Percentiles rank a stretch among this genome's conserved stretches.
Conservation (phyloP, 1,139 yeast species). For the Saccharomycopsis hybrid region DNA sequence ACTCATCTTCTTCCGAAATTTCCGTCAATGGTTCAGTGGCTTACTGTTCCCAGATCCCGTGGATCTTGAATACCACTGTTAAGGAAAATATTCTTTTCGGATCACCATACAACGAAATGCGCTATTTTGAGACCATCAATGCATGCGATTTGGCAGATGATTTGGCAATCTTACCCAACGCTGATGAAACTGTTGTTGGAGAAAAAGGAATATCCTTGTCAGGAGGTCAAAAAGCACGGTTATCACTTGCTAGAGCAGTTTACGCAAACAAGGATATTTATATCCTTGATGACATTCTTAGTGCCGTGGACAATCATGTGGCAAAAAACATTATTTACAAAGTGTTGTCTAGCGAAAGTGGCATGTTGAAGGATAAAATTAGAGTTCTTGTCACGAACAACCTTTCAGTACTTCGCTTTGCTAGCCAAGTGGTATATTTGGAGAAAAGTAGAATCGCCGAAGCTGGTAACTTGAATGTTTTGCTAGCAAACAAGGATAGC, state of each 20-base stretch:
- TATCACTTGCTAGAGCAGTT: slow-evolving; percentile 81
- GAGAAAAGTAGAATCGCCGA: slow-evolving; percentile 1
- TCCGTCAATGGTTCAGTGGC: slow-evolving; percentile 57
- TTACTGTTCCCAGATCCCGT: slow-evolving; percentile 74
- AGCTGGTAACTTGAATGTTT: too few relatives aligned
- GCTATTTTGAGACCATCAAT: slow-evolving; percentile 58
- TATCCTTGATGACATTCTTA: slow-evolving; percentile 69
- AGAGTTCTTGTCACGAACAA: slow-evolving; percentile 74
- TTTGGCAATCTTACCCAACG: slow-evolving; percentile 64
- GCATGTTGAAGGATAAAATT: slow-evolving; percentile 62
- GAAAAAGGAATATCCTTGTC: slow-evolving; percentile 85
- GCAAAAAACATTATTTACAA: slow-evolving; percentile 55
- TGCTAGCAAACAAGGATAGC: background rate
- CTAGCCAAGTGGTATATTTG: slow-evolving; percentile 43
- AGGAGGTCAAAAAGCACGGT: slow-evolving; percentile 88
- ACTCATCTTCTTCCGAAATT: background rate
- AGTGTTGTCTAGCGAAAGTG: slow-evolving; percentile 52
- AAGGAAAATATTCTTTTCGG: slow-evolving; percentile 78
- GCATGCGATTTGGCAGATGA: slow-evolving; percentile 76
- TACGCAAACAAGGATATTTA: slow-evolving; percentile 78
- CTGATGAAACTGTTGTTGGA: slow-evolving; percentile 79
- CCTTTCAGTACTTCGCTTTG: slow-evolving; percentile 61
- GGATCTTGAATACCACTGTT: slow-evolving; percentile 73
- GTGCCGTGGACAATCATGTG: slow-evolving; percentile 84
- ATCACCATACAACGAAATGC: slow-evolving; percentile 58